Base-by-base conservation (phyloP, 1,139 yeast species). In the Debaryomyces subglobosus region DNA sequence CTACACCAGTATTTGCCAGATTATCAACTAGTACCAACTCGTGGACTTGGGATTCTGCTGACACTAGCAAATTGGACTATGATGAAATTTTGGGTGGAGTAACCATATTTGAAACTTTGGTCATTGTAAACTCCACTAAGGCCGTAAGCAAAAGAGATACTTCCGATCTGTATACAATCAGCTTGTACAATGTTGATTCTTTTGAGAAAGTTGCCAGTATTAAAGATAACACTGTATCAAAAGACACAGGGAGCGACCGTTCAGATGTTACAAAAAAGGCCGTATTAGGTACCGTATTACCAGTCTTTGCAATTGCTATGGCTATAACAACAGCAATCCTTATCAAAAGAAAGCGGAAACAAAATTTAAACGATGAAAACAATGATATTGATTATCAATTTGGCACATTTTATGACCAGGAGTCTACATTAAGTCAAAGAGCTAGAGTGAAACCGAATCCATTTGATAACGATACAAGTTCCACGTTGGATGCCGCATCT, bases 61-160 rank as follows among this genome's bases (percentile, higher is more conserved):
- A 57, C 6, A 50, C 56, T 18, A 45, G 53, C 13, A 41, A 48
- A 8, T 33, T 65, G 24, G 48, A 60, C 7, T 43, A 51, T 24
- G 54, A 55, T 30, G 65, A 66, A 24, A 62, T 71, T 20, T 46
- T 68, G 15, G 81, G 81, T 1, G 78, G 78, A 2, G 77, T 74
- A 1, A 68, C 79, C 12, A 65, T 77, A 12, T 77, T 74, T 56
- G 68, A 75, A 38, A 74, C 79, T 2, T 60, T 77, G 43, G 64
- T 77, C 1, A 64, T 71, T 8, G 60, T 72, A 23, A 70, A 68
- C 48, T 56, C 64, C 2, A 57, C 70, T 0, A 45, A 53, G 12
- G 40, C 54, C 21, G 55, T 48, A 23, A 58, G 49, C 15, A 55
- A 57, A 43, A 49, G 45, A 34, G 55, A 52, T 20, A 39, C 47